Evolutionary conservation across 129 eudicot species (phyloP).

Genomic region (Smallanthus sonchifolius): DNA sequence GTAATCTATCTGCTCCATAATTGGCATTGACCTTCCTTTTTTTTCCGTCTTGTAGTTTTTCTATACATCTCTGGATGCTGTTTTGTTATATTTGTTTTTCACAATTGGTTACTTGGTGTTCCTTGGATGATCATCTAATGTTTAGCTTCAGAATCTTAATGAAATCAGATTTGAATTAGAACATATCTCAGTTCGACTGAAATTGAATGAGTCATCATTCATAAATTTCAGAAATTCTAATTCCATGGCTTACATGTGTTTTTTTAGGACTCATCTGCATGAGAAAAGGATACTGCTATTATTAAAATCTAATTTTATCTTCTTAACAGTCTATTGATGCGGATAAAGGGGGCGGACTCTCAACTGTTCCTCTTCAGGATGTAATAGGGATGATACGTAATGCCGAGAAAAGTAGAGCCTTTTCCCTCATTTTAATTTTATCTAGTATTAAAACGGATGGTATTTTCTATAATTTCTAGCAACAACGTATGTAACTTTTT

Average conservation of each 20-base stretch:
- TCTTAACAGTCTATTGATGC: slow-evolving; percentile 50
- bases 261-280: background rate
- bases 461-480: background rate
- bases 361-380: slow-evolving; percentile 65
- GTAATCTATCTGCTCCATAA: background rate
- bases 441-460: background rate
- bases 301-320: slow-evolving; percentile 19
- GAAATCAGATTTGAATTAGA: background rate
- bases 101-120: background rate
- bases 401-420: slow-evolving; percentile 78
- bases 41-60: background rate
- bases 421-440: slow-evolving; percentile 1
- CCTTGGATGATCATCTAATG: slow-evolving; percentile 1
- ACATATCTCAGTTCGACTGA: background rate
- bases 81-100: background rate
- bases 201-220: background rate
- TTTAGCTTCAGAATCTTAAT: background rate
- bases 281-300: background rate
- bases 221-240: background rate
- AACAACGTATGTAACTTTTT: background rate
- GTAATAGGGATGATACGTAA: slow-evolving; percentile 83
- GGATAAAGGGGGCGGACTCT: slow-evolving; percentile 38
- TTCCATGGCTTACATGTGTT: background rate
- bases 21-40: background rate
- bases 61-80: background rate